Evolutionary conservation across 371 early-diverging fungal genomes (phyloP), one percentile per base, ranked within the genome.

Genomic region (Apophysomyces variabilis): DNA sequence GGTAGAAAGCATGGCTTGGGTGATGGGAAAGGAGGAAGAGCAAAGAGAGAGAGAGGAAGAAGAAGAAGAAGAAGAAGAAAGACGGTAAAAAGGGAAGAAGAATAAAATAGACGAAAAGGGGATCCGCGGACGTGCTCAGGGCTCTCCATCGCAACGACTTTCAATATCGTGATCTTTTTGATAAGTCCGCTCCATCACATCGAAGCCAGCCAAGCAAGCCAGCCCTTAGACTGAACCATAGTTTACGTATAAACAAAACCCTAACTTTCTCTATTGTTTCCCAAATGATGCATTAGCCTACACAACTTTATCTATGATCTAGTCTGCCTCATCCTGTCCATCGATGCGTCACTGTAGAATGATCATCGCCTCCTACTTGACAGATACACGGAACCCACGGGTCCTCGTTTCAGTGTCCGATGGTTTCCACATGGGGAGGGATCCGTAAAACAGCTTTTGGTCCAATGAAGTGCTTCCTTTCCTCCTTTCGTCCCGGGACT

Each of bases 1-100:
- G 70, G 79, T 62, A 65, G 85, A 75, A 62, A 79, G 73, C 88
- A 86, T 85, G 16, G 57, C 43, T 26, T n/a, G 62, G 45, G 57
- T 54, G 62, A 64, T 39, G 21, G 43, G 64, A 61, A 65, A 58
- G 54, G 47, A 38, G 61, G 60, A 58, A 36, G 63, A 36, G 65
- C 60, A 26, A 62, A 54, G 61, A 60, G 38, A n/a, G 41, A 60
- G 16, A 32, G 61, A 57, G 65, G 65, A 26, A 39, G 62, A 60
- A 69, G 62, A 41, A 36, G 62, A 60, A 69, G 62, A 41, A 36
- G 58, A 60, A 38, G 47, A 44, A 61, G 11, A 37, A 60, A 45
- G 44, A 50, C 54, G 59, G 32, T 26, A 26, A 26, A 26, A 26
- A 63, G 16, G 46, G 62, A 60, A 69, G 62, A 41, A 37, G 58